A percentile compares a stretch with the other conserved stretches of the same genome.
Conservation (phyloP, 108 stramenopile species). For the Cyclotella baltica region DNA sequence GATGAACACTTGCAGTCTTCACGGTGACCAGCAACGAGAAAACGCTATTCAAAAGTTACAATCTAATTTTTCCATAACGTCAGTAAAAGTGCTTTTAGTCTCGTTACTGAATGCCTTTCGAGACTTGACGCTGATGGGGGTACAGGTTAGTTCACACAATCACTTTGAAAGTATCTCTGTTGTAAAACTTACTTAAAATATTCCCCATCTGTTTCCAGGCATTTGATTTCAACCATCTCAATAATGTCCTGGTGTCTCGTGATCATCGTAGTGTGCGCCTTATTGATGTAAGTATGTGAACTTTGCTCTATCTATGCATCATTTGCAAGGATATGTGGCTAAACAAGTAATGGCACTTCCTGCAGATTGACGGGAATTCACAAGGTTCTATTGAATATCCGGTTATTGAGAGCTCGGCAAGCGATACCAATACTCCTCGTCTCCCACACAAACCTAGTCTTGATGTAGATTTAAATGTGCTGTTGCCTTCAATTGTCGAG, state of each 20-base stretch:
- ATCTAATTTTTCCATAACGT: conserved; percentile 62
- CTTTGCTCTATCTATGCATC: conserved; percentile 40
- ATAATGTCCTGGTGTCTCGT: conserved; percentile 79
- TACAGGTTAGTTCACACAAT: conserved; percentile 23
- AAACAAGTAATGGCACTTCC: background rate
- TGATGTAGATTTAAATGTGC: conserved; percentile 69
- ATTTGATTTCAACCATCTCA: conserved; percentile 81
- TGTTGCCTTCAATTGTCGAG: conserved; percentile 69
- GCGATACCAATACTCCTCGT: background rate
- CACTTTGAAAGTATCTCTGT: background rate
- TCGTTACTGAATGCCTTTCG: conserved; percentile 65
- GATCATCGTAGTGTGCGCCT: conserved; percentile 65
- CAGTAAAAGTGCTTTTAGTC: conserved; percentile 75
- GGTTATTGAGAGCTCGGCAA: conserved; percentile 7
- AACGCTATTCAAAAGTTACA: conserved; percentile 55
- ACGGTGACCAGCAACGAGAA: conserved; percentile 13
- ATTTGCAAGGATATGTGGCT: too few relatives aligned
- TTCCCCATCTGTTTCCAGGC: conserved; percentile 34
- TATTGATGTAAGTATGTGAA: conserved; percentile 59
- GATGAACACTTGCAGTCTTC: conserved; percentile 8
- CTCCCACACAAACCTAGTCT: conserved; percentile 67
- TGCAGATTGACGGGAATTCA: conserved; percentile 31
- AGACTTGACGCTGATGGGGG: conserved; percentile 72
- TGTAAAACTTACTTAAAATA: background rate
- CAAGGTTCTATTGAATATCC: conserved; percentile 17